Evolutionary conservation across 257 asterid genomes (phyloP).

Genomic region (Ocimum tenuiflorum): DNA sequence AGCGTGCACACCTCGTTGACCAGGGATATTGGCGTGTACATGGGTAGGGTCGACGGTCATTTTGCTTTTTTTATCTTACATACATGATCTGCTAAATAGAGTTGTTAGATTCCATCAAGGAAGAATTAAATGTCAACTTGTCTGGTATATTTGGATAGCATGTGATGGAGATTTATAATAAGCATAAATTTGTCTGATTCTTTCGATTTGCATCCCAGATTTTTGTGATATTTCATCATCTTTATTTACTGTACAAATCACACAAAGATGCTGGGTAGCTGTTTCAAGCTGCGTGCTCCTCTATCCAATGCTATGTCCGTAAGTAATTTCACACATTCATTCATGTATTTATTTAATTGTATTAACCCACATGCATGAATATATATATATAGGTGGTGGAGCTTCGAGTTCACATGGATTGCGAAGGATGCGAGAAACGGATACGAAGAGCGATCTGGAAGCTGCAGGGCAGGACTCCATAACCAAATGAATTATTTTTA

Average conservation of each 20-base stretch:
- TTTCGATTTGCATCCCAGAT: not conserved
- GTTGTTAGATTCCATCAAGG: not conserved
- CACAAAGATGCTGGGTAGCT: constrained; percentile 34
- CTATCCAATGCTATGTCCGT: constrained; percentile 35
- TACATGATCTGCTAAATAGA: not conserved
- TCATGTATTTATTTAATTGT: not conserved
- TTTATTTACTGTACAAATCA: not conserved
- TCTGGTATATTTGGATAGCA: not conserved
- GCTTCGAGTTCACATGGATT: constrained; percentile 53
- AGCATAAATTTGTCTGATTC: constrained; percentile 6
- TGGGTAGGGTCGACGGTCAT: no score
- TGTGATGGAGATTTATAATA: no score
- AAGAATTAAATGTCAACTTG: constrained; percentile 5
- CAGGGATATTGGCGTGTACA: no score
- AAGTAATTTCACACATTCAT: not conserved
- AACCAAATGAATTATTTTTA: no score
- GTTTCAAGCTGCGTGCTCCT: constrained; percentile 34
- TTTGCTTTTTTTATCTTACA: no score
- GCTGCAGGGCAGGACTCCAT: constrained; percentile 28
- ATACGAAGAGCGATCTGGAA: constrained; percentile 45
- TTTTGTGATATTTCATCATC: constrained; percentile 10
- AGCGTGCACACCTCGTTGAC: no score
- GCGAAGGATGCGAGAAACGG: constrained; percentile 54
- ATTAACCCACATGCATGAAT: not conserved
- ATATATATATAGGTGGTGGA: constrained; percentile 35